phyloP scores from a whole-genome alignment of 441 rosid species.

The Kokia cookei region DNA sequence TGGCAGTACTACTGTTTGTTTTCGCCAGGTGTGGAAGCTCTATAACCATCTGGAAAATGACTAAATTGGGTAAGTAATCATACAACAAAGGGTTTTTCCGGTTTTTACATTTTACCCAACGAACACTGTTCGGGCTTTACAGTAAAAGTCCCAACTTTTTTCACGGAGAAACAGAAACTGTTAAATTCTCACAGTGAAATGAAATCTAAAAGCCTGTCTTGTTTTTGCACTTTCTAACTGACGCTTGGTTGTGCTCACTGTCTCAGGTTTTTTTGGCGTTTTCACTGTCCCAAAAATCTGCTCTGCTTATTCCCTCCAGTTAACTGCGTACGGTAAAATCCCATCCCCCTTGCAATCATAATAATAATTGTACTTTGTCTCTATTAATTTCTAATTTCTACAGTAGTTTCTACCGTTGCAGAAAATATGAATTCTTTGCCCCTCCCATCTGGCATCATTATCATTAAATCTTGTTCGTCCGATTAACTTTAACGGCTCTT shows the following conservation, averaged over 20 bases:
- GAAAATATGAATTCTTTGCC: no score
- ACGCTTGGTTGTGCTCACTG: slow-evolving; percentile 1
- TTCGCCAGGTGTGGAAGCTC: slow-evolving; percentile 85
- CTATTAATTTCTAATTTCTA: no score
- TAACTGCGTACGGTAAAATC: slow-evolving; percentile 60
- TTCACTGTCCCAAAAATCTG: slow-evolving; percentile 74
- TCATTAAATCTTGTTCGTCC: neutral
- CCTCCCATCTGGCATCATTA: neutral
- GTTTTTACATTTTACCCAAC: neutral
- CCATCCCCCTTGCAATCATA: neutral
- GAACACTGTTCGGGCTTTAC: neutral
- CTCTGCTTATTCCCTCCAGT: slow-evolving; percentile 63
- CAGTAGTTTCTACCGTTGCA: neutral
- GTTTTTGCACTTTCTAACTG: neutral
- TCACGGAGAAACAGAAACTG: neutral
- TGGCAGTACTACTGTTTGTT: slow-evolving; percentile 80
- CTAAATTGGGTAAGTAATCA: slow-evolving; percentile 51
- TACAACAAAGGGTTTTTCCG: neutral
- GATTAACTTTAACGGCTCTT: slow-evolving; percentile 9
- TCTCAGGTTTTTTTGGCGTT: slow-evolving; percentile 71
- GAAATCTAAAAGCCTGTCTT: neutral
- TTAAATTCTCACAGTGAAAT: neutral
- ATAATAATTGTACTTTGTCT: no score
- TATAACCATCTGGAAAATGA: slow-evolving; percentile 89
- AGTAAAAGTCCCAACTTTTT: neutral